These are phyloP conservation scores for Lichtheimia corymbifera DNA, from an alignment of 371 early-diverging fungal species.

Conservation along the genomic window DNA sequence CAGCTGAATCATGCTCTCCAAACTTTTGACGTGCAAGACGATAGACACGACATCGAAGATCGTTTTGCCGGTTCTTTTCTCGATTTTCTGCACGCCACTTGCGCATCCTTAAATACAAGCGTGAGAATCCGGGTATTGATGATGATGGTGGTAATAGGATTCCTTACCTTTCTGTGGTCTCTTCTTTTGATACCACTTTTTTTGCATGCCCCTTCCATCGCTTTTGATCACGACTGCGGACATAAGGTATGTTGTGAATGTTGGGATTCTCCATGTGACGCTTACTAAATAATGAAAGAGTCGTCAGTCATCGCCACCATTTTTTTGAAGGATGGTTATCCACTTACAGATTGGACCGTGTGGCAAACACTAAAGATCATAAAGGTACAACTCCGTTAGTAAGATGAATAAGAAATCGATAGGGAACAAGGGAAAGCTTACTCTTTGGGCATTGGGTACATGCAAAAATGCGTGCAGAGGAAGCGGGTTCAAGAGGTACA, in stretches of 20 bases:
- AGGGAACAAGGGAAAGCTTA: conserved; percentile 13
- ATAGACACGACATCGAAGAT: conserved; percentile 69
- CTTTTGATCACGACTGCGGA: conserved; percentile 53
- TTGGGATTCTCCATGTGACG: conserved; percentile 34
- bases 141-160: neutral
- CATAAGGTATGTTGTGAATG: conserved; percentile 43
- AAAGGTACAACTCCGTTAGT: conserved; percentile 9
- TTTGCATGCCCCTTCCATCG: conserved; percentile 56
- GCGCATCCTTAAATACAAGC: conserved; percentile 40
- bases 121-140: neutral
- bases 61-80: conserved; percentile 64
- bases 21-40: conserved; percentile 62
- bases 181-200: conserved; percentile 44
- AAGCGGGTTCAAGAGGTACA: conserved; percentile 12
- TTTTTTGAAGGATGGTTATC: neutral
- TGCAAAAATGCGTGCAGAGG: conserved; percentile 33
- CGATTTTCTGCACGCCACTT: conserved; percentile 60
- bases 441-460: conserved; percentile 54
- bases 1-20: conserved; percentile 56
- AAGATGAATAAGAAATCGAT: neutral
- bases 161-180: conserved; percentile 46
- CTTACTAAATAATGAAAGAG: conserved; percentile 13
- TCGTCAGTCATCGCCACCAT: neutral
- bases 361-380: conserved; percentile 42
- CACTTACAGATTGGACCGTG: conserved; percentile 49